Evolutionary conservation across 768 basidiomycete genomes (phyloP), one percentile per base, ranked within the genome.

Genomic region (Butyriboletus loyo): DNA sequence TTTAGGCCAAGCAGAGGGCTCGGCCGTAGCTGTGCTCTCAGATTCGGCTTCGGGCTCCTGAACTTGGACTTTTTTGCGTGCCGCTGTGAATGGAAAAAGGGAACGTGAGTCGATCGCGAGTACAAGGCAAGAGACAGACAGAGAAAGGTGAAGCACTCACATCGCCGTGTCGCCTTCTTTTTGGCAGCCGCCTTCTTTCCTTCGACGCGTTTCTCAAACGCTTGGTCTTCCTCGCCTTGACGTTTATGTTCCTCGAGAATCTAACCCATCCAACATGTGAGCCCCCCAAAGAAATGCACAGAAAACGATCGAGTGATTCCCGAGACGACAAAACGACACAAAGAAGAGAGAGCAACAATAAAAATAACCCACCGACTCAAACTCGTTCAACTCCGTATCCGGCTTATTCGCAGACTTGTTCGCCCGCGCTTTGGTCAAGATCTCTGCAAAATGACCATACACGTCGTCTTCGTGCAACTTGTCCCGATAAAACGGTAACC

Each of bases 331-430:
- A 21, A 44, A 32, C 14, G 38, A 17, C 6, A 40, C 22, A 3
- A 15, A 22, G 5, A 15, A 22, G 13, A 21, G 14, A 21, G 5
- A 38, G 4, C 22, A 3, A 10, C 8, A 64, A 13, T n/a, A 30
- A 15, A 1, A 32, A 24, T n/a, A 0, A 27, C 74, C 28, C 55
- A 90, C 94, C 64, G 78, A 77, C 69, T 98, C 94, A 63, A 99
- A 99, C 72, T 99, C 96, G 57, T 95, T 88, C 42, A 98, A 73
- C 62, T 98, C 96, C 0, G 87, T 81, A 59, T 97, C 95, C 3
- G 93, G 91, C 69, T 97, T 98, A 66, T 87, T 91, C 57, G 89
- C 83, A 31, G 86, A 87, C 72, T 97, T 98, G 72, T 96, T 96
- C 30, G 82, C 72, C n/a, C 92, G 81, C 27, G 86, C 92, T 81